A percentile compares a stretch with the other conserved stretches of the same genome.
Conservation (phyloP, 1,284 basidiomycete genomes). For the Flammula alnicola region DNA sequence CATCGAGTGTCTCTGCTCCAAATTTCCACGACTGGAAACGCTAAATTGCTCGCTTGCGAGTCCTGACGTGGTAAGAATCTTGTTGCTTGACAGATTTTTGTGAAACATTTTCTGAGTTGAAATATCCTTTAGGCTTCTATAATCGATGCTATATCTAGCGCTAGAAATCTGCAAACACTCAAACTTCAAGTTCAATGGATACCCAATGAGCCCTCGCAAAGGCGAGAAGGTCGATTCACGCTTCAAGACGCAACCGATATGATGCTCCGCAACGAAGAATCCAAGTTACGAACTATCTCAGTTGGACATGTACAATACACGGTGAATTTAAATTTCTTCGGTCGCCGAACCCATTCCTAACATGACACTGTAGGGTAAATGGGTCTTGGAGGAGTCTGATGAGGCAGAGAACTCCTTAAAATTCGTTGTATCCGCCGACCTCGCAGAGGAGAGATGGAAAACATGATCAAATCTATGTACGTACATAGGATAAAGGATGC, state of each 20-base stretch:
- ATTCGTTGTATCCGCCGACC: conserved; percentile 41
- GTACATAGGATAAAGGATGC: too few species aligned
- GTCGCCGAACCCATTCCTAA: not conserved
- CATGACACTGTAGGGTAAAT: conserved; percentile 33
- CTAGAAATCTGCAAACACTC: conserved; percentile 53
- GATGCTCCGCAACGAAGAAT: conserved; percentile 50
- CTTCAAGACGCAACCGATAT: conserved; percentile 50
- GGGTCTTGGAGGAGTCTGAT: conserved; percentile 33
- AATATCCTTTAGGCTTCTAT: conserved; percentile 46
- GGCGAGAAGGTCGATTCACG: conserved; percentile 38
- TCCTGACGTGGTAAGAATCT: conserved; percentile 49
- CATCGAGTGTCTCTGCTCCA: conserved; percentile 42
- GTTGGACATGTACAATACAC: conserved; percentile 53
- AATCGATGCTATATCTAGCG: conserved; percentile 48
- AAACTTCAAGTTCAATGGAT: conserved; percentile 58
- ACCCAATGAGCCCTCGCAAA: conserved; percentile 19
- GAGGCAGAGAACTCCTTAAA: conserved; percentile 23
- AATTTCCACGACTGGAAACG: conserved; percentile 53
- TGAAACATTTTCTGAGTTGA: not conserved
- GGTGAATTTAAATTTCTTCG: conserved; percentile 36
- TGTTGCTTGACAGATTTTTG: not conserved
- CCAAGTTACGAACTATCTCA: conserved; percentile 49
- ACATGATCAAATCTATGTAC: conserved; percentile 27
- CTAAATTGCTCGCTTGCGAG: conserved; percentile 58
- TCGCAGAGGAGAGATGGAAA: conserved; percentile 41